Conservation (phyloP, 305 asterid species). For the Fraxinus dipetala region DNA sequence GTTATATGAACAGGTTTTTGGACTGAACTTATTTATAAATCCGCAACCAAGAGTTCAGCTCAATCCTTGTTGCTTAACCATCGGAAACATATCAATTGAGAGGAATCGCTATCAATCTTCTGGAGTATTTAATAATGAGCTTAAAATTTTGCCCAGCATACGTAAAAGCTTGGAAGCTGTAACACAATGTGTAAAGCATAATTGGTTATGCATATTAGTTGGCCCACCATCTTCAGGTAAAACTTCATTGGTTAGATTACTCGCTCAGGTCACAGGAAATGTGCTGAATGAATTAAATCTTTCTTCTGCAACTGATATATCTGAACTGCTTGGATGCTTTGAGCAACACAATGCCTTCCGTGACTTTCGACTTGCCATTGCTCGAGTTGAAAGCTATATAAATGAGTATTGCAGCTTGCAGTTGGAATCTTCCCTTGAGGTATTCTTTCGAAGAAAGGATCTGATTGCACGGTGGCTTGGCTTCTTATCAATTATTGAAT, state of each 20-base stretch:
- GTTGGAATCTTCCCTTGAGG: conserved; percentile 46
- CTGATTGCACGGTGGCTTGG: conserved; percentile 62
- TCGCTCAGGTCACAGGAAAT: conserved; percentile 89
- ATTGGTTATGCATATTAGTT: conserved; percentile 94
- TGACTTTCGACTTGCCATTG: conserved; percentile 60
- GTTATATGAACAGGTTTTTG: conserved; percentile 70
- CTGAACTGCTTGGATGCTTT: conserved; percentile 96
- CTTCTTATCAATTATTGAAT: conserved; percentile 50
- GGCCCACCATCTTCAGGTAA: conserved; percentile 96
- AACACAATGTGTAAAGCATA: conserved; percentile 65
- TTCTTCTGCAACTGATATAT: conserved; percentile 93
- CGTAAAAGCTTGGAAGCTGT: conserved; percentile 74
- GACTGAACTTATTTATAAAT: conserved; percentile 57
- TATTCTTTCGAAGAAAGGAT: conserved; percentile 46
- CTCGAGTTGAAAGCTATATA: conserved; percentile 66
- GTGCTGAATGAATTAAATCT: conserved; percentile 81
- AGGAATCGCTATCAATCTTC: conserved; percentile 53
- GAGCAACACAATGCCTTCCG: conserved; percentile 89
- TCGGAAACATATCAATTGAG: conserved; percentile 63
- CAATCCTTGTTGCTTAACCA: conserved; percentile 45
- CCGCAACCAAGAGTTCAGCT: conserved; percentile 68
- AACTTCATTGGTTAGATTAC: conserved; percentile 74
- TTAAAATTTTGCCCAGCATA: conserved; percentile 68
- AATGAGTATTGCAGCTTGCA: conserved; percentile 71
- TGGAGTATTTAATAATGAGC: conserved; percentile 43